Conservation (phyloP, 2,329 filamentous ascomycete species). For the Pyricularia sp. region DNA sequence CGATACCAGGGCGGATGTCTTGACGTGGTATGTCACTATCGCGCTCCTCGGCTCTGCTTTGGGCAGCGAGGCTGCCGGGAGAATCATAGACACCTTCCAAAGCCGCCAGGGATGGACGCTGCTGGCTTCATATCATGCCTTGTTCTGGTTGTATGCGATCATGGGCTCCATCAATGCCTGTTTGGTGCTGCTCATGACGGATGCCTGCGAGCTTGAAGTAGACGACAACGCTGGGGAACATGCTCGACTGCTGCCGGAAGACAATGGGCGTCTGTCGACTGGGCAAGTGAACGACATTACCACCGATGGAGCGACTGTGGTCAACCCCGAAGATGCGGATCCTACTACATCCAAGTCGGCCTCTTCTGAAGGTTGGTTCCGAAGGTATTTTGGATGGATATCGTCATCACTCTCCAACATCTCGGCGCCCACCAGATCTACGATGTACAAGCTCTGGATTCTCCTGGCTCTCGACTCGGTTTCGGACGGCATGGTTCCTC, state of each 20-base stretch:
- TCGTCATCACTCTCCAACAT: background rate
- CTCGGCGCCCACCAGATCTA: background rate
- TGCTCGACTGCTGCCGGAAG: background rate
- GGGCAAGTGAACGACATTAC: background rate
- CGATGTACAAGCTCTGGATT: conserved; percentile 56
- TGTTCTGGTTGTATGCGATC: conserved; percentile 47
- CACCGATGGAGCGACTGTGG: background rate
- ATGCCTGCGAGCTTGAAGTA: background rate
- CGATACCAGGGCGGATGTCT: conserved; percentile 48
- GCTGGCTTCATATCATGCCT: conserved; percentile 42
- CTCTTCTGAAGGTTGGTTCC: background rate
- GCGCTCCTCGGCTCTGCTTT: conserved; percentile 45
- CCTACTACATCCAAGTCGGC: background rate
- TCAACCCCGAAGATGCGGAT: background rate
- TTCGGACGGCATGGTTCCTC: conserved; percentile 55
- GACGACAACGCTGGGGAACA: background rate
- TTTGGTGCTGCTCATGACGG: background rate
- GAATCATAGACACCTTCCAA: conserved; percentile 37
- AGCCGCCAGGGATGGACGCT: conserved; percentile 36
- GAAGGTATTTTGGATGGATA: background rate
- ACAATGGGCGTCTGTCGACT: background rate
- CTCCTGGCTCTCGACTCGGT: conserved; percentile 55
- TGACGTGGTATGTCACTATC: conserved; percentile 55
- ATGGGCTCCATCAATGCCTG: conserved; percentile 42
- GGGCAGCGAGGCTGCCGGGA: conserved; percentile 42